Base-by-base conservation (phyloP, 2,329 filamentous ascomycete genomes). In the Purpureocillium lavendulum region DNA sequence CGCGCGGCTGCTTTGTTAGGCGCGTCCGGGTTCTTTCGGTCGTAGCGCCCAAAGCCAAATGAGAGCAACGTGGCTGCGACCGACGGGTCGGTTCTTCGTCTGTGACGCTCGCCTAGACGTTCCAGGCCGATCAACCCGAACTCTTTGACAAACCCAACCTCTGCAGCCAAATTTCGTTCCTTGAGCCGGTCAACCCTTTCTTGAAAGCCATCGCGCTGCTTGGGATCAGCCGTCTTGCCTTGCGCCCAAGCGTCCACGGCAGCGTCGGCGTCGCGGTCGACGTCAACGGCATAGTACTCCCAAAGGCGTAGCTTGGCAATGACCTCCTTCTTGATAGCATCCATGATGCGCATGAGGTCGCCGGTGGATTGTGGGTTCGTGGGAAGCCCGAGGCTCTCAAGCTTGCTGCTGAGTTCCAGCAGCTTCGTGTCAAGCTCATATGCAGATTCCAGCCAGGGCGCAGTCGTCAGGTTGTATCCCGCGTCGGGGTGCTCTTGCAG, bases 401-500 rank as follows among this genome's bases (percentile, higher is more conserved):
- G 65, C 28, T 80, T 81, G 31, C 71, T 77, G 53, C 94, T 81
- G n/a, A 97, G 70, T 43, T 87, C 84, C 13, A 95, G 68, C 38
- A 82, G 63, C 49, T 72, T 68, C 8, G 73, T 73, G 51, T 82
- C 77, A 4, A 82, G 68, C 38, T 77, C 60, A 48, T 75, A 78
- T 3, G 80, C 80, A 9, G 79, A 70, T 54, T 82, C 72, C 12
- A 84, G 61, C 77, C 80, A 83, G 1, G 92, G 92, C 1, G 92
- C 89, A 1, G 90, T 97, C 31, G 81, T 80, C 47, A 95, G 70
- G 58, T 94, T 98, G 71, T 98, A 98, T 13, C 92, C 92, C 33
- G 88, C 84, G 52, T 98, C 92, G 0, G 94, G 92, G 55, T 98
- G 90, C 44, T 94, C 84, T 56, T 94, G 74, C 10, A 98, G 74